phyloP scores from a whole-genome alignment of 257 asterid genomes.

The Solanum chaucha region DNA sequence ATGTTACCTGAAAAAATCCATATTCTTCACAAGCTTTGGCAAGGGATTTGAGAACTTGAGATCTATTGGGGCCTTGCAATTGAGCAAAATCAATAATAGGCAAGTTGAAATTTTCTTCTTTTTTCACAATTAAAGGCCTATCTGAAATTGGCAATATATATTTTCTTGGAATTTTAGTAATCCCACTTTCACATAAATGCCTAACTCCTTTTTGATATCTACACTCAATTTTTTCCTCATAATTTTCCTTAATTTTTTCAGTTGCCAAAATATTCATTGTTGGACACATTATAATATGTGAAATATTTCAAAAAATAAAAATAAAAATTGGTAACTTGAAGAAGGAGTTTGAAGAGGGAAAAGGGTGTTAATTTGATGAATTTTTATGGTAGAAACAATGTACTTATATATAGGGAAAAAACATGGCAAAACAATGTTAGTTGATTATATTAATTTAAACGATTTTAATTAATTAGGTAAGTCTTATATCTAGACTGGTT shows the following conservation, averaged over 20 bases:
- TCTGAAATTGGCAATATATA: slow-evolving; percentile 17
- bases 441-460: not conserved
- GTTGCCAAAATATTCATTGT: not conserved
- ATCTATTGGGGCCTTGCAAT: slow-evolving; percentile 15
- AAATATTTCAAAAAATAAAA: not conserved
- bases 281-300: not conserved
- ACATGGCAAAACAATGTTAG: not conserved
- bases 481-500: not conserved
- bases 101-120: slow-evolving; percentile 8
- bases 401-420: not conserved
- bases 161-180: slow-evolving; percentile 15
- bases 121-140: slow-evolving; percentile 4
- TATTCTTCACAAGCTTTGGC: slow-evolving; percentile 20
- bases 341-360: not conserved
- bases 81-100: slow-evolving; percentile 23
- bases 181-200: slow-evolving; percentile 9
- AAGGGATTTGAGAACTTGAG: slow-evolving; percentile 12
- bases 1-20: slow-evolving; percentile 24
- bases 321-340: not conserved
- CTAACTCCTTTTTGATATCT: slow-evolving; percentile 19
- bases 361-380: not conserved
- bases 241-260: not conserved
- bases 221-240: not conserved
- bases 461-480: not conserved
- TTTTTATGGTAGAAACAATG: not conserved